These are phyloP conservation scores for Pichia cephalocereana DNA, from an alignment of 805 yeast species.

Conservation along the genomic window DNA sequence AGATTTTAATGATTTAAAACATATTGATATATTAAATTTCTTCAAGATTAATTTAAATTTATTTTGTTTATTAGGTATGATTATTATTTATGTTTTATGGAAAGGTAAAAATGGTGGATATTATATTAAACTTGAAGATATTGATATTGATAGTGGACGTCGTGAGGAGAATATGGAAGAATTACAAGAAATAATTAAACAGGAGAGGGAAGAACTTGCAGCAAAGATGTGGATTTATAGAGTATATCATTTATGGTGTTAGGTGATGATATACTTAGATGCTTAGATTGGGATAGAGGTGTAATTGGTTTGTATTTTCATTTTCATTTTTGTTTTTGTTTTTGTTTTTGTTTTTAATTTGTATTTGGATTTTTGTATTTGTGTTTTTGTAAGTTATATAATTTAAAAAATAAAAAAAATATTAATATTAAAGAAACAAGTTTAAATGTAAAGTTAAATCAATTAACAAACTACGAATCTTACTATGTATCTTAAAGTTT, in stretches of 20 bases:
- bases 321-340: too few species aligned
- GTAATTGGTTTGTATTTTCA: too few species aligned
- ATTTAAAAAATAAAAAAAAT: too few species aligned
- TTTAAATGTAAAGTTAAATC: too few species aligned
- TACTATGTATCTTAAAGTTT: too few species aligned
- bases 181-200: constrained; percentile 39
- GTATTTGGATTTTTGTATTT: too few species aligned
- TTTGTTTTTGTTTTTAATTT: too few species aligned
- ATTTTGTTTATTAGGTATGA: constrained; percentile 47
- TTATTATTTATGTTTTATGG: constrained; percentile 22
- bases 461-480: too few species aligned
- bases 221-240: constrained; percentile 36
- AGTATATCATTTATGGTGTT: constrained; percentile 43
- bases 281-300: too few species aligned
- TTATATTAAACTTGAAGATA: constrained; percentile 35
- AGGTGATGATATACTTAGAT: too few species aligned
- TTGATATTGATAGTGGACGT: constrained; percentile 52
- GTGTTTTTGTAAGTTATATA: too few species aligned
- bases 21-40: constrained; percentile 43
- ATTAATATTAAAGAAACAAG: too few species aligned
- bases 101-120: constrained; percentile 33
- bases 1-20: constrained; percentile 24
- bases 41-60: constrained; percentile 52
- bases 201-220: constrained; percentile 36
- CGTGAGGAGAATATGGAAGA: constrained; percentile 44